Base-by-base conservation (phyloP, 306 rosid genomes). In the Coriaria nepalensis region DNA sequence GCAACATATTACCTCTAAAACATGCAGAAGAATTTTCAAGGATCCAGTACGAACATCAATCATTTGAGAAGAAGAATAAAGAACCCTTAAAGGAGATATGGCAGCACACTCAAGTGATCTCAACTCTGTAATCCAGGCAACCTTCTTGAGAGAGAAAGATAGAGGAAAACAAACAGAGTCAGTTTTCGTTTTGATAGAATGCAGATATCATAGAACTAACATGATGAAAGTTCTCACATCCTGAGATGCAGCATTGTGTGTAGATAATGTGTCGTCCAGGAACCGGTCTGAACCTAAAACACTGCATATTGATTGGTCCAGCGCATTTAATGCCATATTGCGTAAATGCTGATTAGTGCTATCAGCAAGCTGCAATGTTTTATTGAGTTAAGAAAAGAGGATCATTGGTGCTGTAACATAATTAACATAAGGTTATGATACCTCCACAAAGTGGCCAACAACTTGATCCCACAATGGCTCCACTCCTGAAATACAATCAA, bases 401-500 rank as follows among this genome's bases (percentile, higher is more conserved):
- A n/a, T n/a, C n/a, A n/a, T n/a, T n/a, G n/a, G n/a, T n/a, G n/a
- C n/a, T n/a, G n/a, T n/a, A n/a, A 15, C 49, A 41, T 51, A 65
- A 55, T 46, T 60, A 53, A 65, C 36, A 52, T 64, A 40, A 63
- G 14, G 54, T 63, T 35, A 15, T 43, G 35, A 43, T 53, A 88
- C 97, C 93, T 88, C 95, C 7, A 88, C 79, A 78, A 88, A 81
- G 71, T 88, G 95, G 57, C 84, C 66, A 59, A 84, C 72, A 52
- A 88, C 82, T 74, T 78, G 80, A 73, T 88, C 93, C 97, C 97
- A 88, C 57, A 88, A 66, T 52, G 95, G 93, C 69, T 84, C 87
- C 43, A 88, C 80, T 64, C 97, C 97, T 88, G 71, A 48, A 41
- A 62, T 41, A 60, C 65, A 40, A 60, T n/a, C 38, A 69, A 58